phyloP scores from a whole-genome alignment of 306 rosid species.

The Vicia villosa region DNA sequence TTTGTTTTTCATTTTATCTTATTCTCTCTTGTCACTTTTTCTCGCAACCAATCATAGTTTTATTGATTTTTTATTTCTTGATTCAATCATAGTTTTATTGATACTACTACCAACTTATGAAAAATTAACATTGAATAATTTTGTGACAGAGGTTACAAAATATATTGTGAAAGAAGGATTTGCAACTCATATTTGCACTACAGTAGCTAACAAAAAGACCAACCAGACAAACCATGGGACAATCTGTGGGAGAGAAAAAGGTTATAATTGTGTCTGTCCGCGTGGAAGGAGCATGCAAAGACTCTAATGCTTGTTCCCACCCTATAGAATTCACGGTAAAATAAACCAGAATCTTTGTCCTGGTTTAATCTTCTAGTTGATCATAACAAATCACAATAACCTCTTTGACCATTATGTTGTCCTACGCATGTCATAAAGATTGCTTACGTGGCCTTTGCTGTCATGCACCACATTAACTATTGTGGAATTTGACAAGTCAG shows the following conservation, averaged over 20 bases:
- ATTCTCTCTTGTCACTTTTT: too few species aligned
- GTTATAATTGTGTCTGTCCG: constrained; percentile 23
- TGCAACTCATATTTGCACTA: not conserved
- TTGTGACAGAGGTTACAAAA: too few species aligned
- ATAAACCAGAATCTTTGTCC: too few species aligned
- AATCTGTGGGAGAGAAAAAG: not conserved
- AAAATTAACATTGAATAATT: too few species aligned
- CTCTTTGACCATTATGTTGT: not conserved
- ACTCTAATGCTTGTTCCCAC: not conserved
- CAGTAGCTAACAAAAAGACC: not conserved
- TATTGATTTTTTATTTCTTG: too few species aligned
- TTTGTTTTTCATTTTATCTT: too few species aligned
- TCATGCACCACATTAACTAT: not conserved
- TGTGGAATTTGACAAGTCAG: not conserved
- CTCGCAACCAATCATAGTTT: too few species aligned
- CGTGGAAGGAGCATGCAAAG: constrained; percentile 24
- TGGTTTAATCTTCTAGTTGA: too few species aligned
- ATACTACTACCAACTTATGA: too few species aligned
- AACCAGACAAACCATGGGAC: not conserved
- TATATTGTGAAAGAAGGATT: too few species aligned
- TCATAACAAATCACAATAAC: not conserved
- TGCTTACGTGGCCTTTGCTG: not conserved
- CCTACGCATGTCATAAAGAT: not conserved
- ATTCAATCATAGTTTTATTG: too few species aligned
- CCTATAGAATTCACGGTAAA: too few species aligned